Base-by-base conservation (phyloP, 345 rosid genomes). In the Salix dunnii region DNA sequence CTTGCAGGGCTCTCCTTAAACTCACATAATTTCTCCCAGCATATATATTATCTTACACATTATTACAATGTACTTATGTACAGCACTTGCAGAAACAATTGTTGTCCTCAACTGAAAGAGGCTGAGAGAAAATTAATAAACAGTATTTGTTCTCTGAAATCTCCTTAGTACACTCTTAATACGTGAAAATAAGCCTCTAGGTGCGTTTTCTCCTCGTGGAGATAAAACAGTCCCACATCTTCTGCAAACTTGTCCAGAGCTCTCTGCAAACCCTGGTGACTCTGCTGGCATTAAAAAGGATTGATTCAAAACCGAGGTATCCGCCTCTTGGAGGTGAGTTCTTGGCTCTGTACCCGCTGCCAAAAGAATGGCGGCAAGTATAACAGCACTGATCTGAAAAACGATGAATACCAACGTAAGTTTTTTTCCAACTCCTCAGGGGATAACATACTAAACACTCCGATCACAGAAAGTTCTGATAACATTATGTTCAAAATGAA, bases 281-380 rank as follows among this genome's bases (percentile, higher is more conserved):
- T n/a, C 78, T 3, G 89, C 76, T 2, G 89, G 82, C n/a, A 87
- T 88, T 79, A 89, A 51, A 75, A 89, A 89, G 14, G 92, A 89
- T 48, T 73, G 86, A 27, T 68, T 82, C 30, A 89, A 81, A 25
- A 61, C 70, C 0, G 77, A 62, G 23, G 28, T 13, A 8, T 66
- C 72, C 3, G 68, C 14, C 43, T 73, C 21, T 21, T 31, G 66
- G 70, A 67, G 61, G 0, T 71, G 70, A 20, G 27, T 53, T 20
- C 70, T 78, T 2, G 87, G 81, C 68, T 77, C 83, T 0, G 72
- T 48, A 3, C 90, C 89, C 11, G 68, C 27, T 13, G 46, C 77
- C 86, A 82, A 86, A 2, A 86, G 82, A 36, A 77, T 23, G 5
- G 79, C 61, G 0, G 85, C 85, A 23, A 89, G 70, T 16, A 62